Base-by-base conservation (phyloP, 345 rosid genomes). In the Sisymbrium altissimum region DNA sequence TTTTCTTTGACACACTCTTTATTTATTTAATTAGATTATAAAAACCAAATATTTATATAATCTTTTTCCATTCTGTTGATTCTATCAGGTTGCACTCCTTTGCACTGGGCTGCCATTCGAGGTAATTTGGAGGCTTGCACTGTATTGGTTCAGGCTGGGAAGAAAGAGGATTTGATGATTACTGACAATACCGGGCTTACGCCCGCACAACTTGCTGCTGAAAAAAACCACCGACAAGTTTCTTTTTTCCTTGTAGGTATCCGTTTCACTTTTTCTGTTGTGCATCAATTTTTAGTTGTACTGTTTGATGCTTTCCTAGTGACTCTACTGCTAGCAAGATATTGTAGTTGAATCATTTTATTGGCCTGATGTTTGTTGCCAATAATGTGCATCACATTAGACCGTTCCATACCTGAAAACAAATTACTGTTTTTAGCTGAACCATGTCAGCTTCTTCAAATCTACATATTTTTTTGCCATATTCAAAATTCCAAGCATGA, bases 121-220 rank as follows among this genome's bases (percentile, higher is more conserved):
- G 98, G 98, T 81, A 92, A 95, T 82, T 85, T 95, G 84, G 98
- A 92, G 84, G 99, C 99, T 70, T 92, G 98, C 89, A 95, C 98
- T 17, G 96, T 95, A 48, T 76, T 92, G 76, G 96, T 92, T 46
- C 99, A 92, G 84, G 99, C 99, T 81, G 97, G 99, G 64, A 95
- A 92, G 85, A 86, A 84, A 81, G 99, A 92, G 68, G 97, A 92
- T 84, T 81, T 95, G 77, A 80, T 87, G 75, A 87, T 92, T 75
- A 86, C 96, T 44, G 98, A 95, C 80, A 86, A 92, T 74, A 82
- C 89, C 14, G 99, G 97, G 72, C 94, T 92, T 76, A 95, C 98
- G 54, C 99, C 99, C 3, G 97, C 97, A 14, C 99, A 95, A 75
- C 99, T 95, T 81, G 99, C 99, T 80, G 84, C 98, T 55, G 96